Evolutionary conservation across 495 filamentous ascomycete genomes (phyloP), one percentile per base, ranked within the genome.

Genomic region (Neurospora tetraspora): DNA sequence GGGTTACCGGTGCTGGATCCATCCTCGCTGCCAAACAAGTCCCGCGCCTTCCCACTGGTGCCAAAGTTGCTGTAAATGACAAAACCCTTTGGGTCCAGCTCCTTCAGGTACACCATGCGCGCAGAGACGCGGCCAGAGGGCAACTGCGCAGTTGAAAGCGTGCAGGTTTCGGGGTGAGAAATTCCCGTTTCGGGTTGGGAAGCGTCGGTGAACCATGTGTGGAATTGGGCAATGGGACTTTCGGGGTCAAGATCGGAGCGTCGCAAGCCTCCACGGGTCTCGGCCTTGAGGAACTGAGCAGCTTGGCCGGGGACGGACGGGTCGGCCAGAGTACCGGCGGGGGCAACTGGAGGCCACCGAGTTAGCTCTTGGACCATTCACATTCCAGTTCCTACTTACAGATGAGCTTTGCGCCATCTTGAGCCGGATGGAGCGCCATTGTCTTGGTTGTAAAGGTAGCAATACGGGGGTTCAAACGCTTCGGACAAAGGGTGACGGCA

Each of bases 51-150:
- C 72, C 88, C 86, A 69, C 84, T 88, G 2, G 91, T 98, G 38
- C 86, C 94, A 86, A 93, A 96, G 80, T 98, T 99, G 76, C 89
- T 92, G 82, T 98, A 99, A 14, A 98, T 85, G 36, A 97, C 92
- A 81, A 97, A 99, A 14, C 94, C 94, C 5, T 84, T 82, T 38
- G 87, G 81, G 78, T 93, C 91, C 34, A 93, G 87, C 80, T 94
- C 91, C 79, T 99, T 99, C 39, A 99, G 85, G 81, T 98, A 98
- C 70, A 99, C 93, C 73, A 91, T 87, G 68, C 96, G 92, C 11
- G 92, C 88, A 73, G 91, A 93, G 43, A 98, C 90, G 39, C 91
- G 89, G 71, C 96, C 96, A 0, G 89, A 92, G 23, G 94, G 96
- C 5, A 98, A 85, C n/a, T 84, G 83, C 1, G 96, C 94, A 8